A percentile compares a stretch with the other conserved stretches of the same genome.
Evolutionary conservation across 129 eudicot species (phyloP).

Genomic region (Saposhnikovia divaricata): DNA sequence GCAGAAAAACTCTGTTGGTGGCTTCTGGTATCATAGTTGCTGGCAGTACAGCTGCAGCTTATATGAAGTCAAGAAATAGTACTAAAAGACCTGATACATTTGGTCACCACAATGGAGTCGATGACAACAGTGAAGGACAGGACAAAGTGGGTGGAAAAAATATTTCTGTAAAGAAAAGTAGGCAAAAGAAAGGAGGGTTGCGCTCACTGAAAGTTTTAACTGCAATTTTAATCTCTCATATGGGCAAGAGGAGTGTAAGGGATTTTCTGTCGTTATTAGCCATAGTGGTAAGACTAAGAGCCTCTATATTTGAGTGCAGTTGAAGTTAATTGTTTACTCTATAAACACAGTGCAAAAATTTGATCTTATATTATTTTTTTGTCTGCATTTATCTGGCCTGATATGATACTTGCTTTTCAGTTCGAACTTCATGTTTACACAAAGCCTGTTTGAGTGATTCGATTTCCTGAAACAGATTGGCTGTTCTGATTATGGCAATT

Average conservation of each 20-base stretch:
- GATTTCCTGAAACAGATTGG: not conserved
- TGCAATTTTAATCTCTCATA: constrained; percentile 84
- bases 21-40: constrained; percentile 82
- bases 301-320: constrained; percentile 11
- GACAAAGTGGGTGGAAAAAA: constrained; percentile 34
- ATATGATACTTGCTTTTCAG: not conserved
- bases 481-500: not conserved
- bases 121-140: constrained; percentile 27
- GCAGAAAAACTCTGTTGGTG: constrained; percentile 67
- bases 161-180: constrained; percentile 46
- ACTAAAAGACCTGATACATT: constrained; percentile 29
- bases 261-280: constrained; percentile 75
- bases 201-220: constrained; percentile 89
- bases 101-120: constrained; percentile 42
- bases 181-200: constrained; percentile 77
- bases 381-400: not conserved
- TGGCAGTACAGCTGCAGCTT: constrained; percentile 92
- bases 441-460: not conserved
- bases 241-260: constrained; percentile 73
- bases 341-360: not conserved
- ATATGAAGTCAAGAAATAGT: constrained; percentile 60
- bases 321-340: constrained; percentile 7
- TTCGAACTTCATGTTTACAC: not conserved
- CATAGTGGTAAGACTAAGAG: constrained; percentile 83
- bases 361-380: not conserved